Base-by-base conservation (phyloP, 2,329 filamentous ascomycete species). In the Phaeoacremonium minimum region DNA sequence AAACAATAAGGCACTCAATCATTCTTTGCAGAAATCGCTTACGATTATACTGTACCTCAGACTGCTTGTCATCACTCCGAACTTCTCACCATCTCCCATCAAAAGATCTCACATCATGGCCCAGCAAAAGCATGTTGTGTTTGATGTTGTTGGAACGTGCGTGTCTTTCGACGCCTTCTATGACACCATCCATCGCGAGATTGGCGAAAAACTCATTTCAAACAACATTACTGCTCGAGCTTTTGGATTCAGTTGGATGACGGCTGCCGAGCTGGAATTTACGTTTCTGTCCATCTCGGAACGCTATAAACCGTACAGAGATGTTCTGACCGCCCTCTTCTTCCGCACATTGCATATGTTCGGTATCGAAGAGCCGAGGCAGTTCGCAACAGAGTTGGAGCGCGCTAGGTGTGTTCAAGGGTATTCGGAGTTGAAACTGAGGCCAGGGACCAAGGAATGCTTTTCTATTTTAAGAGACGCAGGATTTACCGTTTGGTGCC, bases 91-190 rank as follows among this genome's bases (percentile, higher is more conserved):
- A n/a, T n/a, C n/a, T n/a, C n/a, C n/a, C n/a, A n/a, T n/a, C n/a
- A n/a, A n/a, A n/a, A n/a, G n/a, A n/a, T n/a, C n/a, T n/a, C n/a
- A n/a, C n/a, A n/a, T n/a, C n/a, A n/a, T n/a, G n/a, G n/a, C n/a
- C n/a, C n/a, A n/a, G n/a, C n/a, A n/a, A 11, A 70, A 71, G 36
- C 60, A 72, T 42, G 58, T 71, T 38, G 66, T 71, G 18, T 72
- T 71, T 44, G 68, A 73, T 47, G 62, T 77, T 3, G 73, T 77
- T 30, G 69, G 70, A 32, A 74, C 70, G n/a, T 61, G 60, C 37
- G 65, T 73, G 28, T 64, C 59, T 15, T 71, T 67, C 51, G 59
- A 69, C 13, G 58, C 58, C 33, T 65, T 66, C 46, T 64, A 60
- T 41, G 50, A 59, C 9, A 54, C 56, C 18, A 59, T 75, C 20